phyloP scores from a whole-genome alignment of 345 rosid genomes.

The Syzygium grande region DNA sequence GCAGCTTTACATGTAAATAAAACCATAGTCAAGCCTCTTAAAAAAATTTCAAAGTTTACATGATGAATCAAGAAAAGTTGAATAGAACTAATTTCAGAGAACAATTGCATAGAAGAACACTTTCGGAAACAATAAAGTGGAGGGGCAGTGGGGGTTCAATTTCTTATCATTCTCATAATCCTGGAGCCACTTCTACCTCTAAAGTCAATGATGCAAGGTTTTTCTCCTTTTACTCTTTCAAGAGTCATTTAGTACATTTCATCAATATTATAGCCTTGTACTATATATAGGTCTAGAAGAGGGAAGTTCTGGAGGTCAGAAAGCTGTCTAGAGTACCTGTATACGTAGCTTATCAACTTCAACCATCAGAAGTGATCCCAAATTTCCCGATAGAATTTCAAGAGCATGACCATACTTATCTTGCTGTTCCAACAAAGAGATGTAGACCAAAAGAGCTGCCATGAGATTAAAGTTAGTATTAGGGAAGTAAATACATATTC shows the following conservation, averaged over 20 bases:
- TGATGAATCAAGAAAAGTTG: not conserved
- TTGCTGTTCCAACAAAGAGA: slow-evolving; percentile 88
- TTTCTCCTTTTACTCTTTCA: not conserved
- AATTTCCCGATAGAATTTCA: slow-evolving; percentile 70
- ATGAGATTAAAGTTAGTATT: slow-evolving; percentile 7
- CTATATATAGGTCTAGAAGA: not conserved
- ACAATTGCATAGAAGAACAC: not conserved
- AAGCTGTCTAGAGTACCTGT: slow-evolving; percentile 56
- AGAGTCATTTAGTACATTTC: not conserved
- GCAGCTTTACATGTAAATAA: not conserved
- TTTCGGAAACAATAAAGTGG: not conserved
- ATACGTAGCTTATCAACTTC: slow-evolving; percentile 85
- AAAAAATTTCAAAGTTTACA: not conserved
- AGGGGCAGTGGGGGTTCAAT: not conserved
- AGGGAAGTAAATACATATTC: not conserved
- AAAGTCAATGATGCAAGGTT: not conserved
- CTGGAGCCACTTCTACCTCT: not conserved
- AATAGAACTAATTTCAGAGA: not conserved
- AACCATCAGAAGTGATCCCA: slow-evolving; percentile 83
- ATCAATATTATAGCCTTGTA: not conserved
- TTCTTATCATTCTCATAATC: not conserved
- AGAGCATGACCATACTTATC: slow-evolving; percentile 72
- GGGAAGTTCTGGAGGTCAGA: not conserved
- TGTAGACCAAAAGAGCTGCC: slow-evolving; percentile 87
- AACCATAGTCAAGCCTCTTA: not conserved